Evolutionary conservation across 352 stramenopile species (phyloP), one percentile per base, ranked within the genome.

Genomic region (Thraustochytrium sp.): DNA sequence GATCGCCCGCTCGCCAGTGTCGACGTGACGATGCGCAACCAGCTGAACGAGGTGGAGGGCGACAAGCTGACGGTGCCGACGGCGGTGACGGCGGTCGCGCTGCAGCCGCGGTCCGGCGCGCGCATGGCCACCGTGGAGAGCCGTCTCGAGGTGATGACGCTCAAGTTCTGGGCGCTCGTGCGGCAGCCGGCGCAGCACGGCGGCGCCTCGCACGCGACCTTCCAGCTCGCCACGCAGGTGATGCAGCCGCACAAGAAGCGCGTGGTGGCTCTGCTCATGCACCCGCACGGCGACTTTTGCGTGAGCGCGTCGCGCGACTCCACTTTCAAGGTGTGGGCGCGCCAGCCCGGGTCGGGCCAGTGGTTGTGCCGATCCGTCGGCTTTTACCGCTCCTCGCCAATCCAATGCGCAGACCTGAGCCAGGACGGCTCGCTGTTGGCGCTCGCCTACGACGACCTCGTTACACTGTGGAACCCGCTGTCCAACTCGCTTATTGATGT

Each of bases 291-390:
- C 13, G 86, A 90, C 36, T 86, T 86, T 21, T 89, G 92, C 0
- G 90, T 92, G 51, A 93, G 90, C 34, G 89, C 88, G 29, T 92
- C 94, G 59, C 82, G 86, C 4, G 64, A 88, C 8, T 90, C 91
- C 9, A 90, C 93, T 49, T 94, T 95, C 82, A 93, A 93, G 82
- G 82, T 96, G 13, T 96, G 91, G 91, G 46, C 88, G 90, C 72
- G 29, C 46, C 11, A 29, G 34, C 49, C 61, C 37, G 74, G 36
- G 49, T 31, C 84, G 16, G 68, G 68, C 46, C 29, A 65, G 23
- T 96, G 92, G 92, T 85, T 88, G 63, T 96, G 92, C 84, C 89
- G 91, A 72, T 92, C 90, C 26, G 89, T 94, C 18, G 90, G 93
- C 46, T 88, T 90, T 59, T 95, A 92, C 80, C 91, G 91, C 44